A percentile compares a stretch with the other conserved stretches of the same genome.
These are phyloP conservation scores for Xylaria castorea DNA, from an alignment of 495 filamentous ascomycete genomes.

Conservation along the genomic window DNA sequence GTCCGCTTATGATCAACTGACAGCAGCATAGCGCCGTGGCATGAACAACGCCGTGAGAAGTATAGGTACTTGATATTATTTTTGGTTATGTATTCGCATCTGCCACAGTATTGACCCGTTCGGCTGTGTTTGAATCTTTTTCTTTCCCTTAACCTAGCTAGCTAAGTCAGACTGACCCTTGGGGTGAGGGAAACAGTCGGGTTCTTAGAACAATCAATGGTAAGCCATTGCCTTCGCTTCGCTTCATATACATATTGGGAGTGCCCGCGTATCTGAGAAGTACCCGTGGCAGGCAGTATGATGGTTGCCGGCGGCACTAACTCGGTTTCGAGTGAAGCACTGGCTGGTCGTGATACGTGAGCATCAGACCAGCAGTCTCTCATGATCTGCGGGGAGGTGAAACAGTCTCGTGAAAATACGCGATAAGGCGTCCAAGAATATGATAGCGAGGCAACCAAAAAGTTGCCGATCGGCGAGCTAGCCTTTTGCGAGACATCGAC, in stretches of 20 bases:
- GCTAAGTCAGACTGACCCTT: not conserved
- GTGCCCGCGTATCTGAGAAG: conserved; percentile 1
- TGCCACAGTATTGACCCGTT: not conserved
- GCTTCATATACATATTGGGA: not conserved
- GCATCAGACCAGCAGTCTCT: conserved; percentile 3
- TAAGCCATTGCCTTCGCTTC: conserved; percentile 8
- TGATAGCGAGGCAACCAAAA: conserved; percentile 31
- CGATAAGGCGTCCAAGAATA: not conserved
- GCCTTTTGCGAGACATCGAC: not conserved
- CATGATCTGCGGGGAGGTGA: conserved; percentile 16
- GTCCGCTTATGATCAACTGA: conserved; percentile 15
- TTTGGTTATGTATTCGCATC: not conserved
- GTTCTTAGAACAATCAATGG: conserved; percentile 1
- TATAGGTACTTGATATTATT: conserved; percentile 1
- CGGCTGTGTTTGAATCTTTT: not conserved
- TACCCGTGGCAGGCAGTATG: not conserved
- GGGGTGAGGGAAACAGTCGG: not conserved
- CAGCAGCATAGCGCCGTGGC: not conserved
- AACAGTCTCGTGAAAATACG: conserved; percentile 4
- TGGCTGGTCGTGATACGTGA: conserved; percentile 9
- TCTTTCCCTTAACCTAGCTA: not conserved
- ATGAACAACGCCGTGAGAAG: not conserved
- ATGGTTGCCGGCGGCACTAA: conserved; percentile 9
- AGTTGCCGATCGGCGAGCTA: not conserved
- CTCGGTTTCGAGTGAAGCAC: not conserved